Base-by-base conservation (phyloP, 352 stramenopile species). In the Phytophthora sansomeana region DNA sequence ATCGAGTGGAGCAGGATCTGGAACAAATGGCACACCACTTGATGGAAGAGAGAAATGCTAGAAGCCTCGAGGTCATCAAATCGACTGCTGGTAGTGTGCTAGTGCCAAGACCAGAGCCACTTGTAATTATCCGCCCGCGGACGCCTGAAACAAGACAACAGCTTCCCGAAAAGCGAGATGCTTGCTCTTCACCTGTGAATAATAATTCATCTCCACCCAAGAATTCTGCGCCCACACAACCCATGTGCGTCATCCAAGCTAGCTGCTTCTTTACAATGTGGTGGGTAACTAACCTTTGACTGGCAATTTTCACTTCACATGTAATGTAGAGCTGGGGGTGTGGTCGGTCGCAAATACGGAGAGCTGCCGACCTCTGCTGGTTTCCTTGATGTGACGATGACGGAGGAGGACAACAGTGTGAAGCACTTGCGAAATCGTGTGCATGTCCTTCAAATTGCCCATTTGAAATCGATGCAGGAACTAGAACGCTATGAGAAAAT, bases 401-500 rank as follows among this genome's bases (percentile, higher is more conserved):
- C 42, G 7, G 60, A 72, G 4, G 66, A 77, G 7, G 69, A 57
- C 1, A 78, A 68, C 24, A 83, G 56, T 46, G 52, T 90, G 7
- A 90, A 90, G 33, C 77, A 92, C 43, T 66, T 94, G 17, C 73
- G 79, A 36, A 89, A 92, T 58, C 82, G 85, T 19, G 77, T 98
- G 7, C 91, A 98, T 42, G 80, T 93, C 50, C 75, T 98, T 14
- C 91, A 98, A 55, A 78, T 98, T 14, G 81, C 85, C 14, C 93
- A 98, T 55, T 72, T 98, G 6, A 93, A 96, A 44, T 76, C 93
- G 8, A 92, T 92, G 55, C 90, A 96, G 52, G 95, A 98, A 55
- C 72, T 98, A 9, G 95, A 98, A 70, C 76, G 94, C 2, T 91
- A 91, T 39, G 95, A 98, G 57, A 91, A 96, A 66, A 98, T 98